phyloP scores from a whole-genome alignment of 108 stramenopile genomes.

The Cyclotella cryptica region DNA sequence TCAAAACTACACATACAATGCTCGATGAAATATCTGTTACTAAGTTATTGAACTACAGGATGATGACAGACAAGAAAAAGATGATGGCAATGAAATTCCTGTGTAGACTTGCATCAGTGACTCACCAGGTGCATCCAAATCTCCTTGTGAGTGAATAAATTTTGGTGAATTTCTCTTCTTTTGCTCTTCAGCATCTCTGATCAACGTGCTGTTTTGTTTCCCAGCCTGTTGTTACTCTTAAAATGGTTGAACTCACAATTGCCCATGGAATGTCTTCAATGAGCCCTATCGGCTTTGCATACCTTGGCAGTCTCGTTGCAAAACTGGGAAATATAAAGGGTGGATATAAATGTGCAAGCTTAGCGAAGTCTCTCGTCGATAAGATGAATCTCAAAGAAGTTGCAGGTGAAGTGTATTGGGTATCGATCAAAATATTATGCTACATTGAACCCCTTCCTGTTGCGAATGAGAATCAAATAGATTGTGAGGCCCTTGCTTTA shows the following conservation, averaged over 20 bases:
- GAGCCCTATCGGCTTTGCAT: slow-evolving; percentile 12
- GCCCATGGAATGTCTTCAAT: slow-evolving; percentile 13
- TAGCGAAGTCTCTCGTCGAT: slow-evolving; percentile 20
- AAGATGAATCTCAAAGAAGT: background rate
- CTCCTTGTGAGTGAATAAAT: background rate
- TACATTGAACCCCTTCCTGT: slow-evolving; percentile 13
- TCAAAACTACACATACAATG: background rate
- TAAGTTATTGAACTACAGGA: background rate
- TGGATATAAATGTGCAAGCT: slow-evolving; percentile 4
- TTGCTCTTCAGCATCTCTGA: too few relatives aligned
- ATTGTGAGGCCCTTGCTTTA: background rate
- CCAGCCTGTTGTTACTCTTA: background rate
- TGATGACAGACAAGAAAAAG: slow-evolving; percentile 13
- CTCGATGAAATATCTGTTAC: slow-evolving; percentile 12
- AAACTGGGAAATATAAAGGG: background rate
- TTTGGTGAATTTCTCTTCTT: too few relatives aligned
- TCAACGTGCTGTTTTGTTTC: too few relatives aligned
- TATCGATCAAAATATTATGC: background rate
- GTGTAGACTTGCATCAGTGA: background rate
- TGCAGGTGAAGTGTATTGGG: background rate
- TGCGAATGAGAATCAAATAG: background rate
- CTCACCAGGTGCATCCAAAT: background rate
- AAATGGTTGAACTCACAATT: background rate
- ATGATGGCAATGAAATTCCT: slow-evolving; percentile 29
- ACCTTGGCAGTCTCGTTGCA: slow-evolving; percentile 13